Evolutionary conservation across 495 filamentous ascomycete genomes (phyloP).

Genomic region (Daldinia grandis): DNA sequence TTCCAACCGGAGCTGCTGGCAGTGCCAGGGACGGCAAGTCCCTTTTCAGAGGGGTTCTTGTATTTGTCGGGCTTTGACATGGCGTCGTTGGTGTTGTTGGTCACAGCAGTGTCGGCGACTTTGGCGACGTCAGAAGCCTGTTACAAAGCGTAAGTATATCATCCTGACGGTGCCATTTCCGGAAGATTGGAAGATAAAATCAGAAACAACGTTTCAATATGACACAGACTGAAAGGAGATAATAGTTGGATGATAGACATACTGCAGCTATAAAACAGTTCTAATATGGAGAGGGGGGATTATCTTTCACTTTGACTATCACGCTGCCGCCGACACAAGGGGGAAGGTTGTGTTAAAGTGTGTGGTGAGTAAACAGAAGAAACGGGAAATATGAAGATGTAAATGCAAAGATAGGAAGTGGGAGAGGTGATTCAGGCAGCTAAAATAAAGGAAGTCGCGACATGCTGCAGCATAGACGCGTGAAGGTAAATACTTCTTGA

Average conservation of each 20-base stretch:
- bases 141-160: background rate
- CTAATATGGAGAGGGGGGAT: background rate
- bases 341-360: background rate
- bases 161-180: background rate
- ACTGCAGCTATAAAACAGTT: background rate
- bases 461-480: background rate
- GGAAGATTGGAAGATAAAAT: background rate
- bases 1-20: constrained; percentile 10
- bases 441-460: background rate
- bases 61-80: constrained; percentile 30
- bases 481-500: background rate
- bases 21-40: constrained; percentile 5
- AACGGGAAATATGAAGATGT: background rate
- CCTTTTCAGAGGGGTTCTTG: constrained; percentile 15
- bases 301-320: background rate
- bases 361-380: background rate
- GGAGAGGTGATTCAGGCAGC: background rate
- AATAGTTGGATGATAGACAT: background rate
- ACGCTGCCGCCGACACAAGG: background rate
- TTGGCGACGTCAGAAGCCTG: background rate
- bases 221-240: background rate
- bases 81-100: background rate
- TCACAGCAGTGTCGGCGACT: background rate
- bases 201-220: background rate
- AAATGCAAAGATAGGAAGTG: background rate